These are phyloP conservation scores for Eragrostis curvula DNA, from an alignment of 176 grass and related monocot species.

Conservation along the genomic window DNA sequence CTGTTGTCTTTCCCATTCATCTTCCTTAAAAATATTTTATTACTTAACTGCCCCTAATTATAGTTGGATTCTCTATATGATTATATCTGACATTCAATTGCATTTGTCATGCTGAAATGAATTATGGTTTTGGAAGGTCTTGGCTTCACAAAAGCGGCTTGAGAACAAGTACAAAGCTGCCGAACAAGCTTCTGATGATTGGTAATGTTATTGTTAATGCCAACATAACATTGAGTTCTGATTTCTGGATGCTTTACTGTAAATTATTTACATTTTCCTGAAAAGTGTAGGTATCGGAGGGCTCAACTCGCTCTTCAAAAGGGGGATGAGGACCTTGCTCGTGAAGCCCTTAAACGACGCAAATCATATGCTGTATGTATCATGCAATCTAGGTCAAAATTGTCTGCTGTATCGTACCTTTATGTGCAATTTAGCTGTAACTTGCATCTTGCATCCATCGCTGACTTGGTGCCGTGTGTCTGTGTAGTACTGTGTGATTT, in stretches of 20 bases:
- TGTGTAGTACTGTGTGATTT: conserved; percentile 8
- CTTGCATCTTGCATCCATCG: background rate
- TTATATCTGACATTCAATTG: background rate
- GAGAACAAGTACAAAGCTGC: conserved; percentile 99
- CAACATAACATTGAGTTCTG: conserved; percentile 13
- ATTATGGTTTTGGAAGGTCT: conserved; percentile 69
- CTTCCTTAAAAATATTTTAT: background rate
- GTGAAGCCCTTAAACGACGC: conserved; percentile 95
- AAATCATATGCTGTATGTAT: conserved; percentile 98
- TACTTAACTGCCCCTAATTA: conserved; percentile 5
- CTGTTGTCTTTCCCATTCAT: background rate
- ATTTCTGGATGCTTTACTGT: conserved; percentile 34
- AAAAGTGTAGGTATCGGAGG: conserved; percentile 71
- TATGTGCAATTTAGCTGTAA: conserved; percentile 27
- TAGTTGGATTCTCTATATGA: background rate
- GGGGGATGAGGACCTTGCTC: conserved; percentile 97
- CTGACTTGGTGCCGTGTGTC: background rate
- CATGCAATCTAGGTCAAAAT: conserved; percentile 11
- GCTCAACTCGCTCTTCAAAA: conserved; percentile 98
- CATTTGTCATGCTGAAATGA: conserved; percentile 13
- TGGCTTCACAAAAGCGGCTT: conserved; percentile 92
- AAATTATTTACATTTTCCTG: conserved; percentile 8
- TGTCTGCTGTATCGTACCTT: background rate
- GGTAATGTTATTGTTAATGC: conserved; percentile 57
- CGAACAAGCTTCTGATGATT: conserved; percentile 80